Conservation (phyloP, 2,329 filamentous ascomycete genomes). For the Seiridium unicorne region DNA sequence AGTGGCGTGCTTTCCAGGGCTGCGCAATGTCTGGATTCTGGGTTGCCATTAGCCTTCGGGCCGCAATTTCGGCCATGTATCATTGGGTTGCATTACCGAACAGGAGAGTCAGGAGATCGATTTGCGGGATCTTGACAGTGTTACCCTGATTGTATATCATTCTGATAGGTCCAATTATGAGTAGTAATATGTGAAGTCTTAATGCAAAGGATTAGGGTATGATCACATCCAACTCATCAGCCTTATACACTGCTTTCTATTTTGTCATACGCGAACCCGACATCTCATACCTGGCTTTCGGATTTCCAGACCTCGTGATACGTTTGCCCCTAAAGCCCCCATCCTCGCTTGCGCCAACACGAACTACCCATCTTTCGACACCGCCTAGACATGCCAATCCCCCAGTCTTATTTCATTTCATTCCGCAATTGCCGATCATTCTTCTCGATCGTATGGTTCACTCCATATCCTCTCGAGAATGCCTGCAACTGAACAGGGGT, state of each 20-base stretch:
- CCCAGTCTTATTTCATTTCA: too few species aligned
- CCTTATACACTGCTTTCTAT: too few species aligned
- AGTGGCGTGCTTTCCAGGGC: background rate
- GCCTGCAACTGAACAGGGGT: background rate
- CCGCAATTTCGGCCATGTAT: background rate
- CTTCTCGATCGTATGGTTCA: background rate
- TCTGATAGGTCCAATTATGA: background rate
- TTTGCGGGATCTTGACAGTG: background rate
- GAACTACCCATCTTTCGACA: too few species aligned
- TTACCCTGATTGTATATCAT: background rate
- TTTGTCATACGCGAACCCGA: too few species aligned
- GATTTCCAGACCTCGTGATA: too few species aligned
- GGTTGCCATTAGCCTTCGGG: background rate
- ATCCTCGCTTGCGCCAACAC: too few species aligned
- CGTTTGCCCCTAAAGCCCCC: too few species aligned
- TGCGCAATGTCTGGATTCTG: background rate
- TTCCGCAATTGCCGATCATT: too few species aligned
- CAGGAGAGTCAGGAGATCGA: background rate
- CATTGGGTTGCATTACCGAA: background rate
- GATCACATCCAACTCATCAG: too few species aligned
- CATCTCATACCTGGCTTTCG: too few species aligned
- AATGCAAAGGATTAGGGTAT: too few species aligned
- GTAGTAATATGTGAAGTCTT: background rate
- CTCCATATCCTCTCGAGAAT: background rate
- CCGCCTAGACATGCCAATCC: too few species aligned